phyloP scores from a whole-genome alignment of 495 filamentous ascomycete species.

The Coniosporium apollinis region DNA sequence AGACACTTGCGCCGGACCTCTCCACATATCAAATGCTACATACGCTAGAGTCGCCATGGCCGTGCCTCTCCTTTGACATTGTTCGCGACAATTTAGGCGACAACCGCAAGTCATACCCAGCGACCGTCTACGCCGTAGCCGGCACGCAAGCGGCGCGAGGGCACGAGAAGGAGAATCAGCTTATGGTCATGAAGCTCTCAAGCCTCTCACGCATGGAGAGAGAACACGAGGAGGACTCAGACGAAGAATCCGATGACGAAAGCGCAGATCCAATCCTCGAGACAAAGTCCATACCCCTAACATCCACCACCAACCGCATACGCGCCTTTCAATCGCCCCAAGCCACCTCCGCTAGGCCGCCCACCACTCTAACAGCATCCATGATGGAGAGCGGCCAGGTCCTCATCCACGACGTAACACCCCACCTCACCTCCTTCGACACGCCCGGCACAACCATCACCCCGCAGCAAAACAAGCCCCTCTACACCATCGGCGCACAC shows the following conservation, averaged over 20 bases:
- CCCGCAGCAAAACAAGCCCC: conserved; percentile 66
- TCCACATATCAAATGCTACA: conserved; percentile 95
- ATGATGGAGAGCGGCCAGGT: conserved; percentile 82
- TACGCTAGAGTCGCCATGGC: conserved; percentile 80
- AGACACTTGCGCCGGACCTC: conserved; percentile 76
- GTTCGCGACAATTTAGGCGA: conserved; percentile 77
- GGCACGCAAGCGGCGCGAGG: conserved; percentile 77
- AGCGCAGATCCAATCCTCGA: conserved; percentile 85
- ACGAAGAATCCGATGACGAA: conserved; percentile 58
- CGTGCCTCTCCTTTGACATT: conserved; percentile 91
- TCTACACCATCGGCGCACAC: conserved; percentile 77
- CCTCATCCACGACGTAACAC: conserved; percentile 83
- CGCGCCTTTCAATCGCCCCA: conserved; percentile 61
- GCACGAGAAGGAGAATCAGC: conserved; percentile 67
- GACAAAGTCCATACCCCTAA: conserved; percentile 68
- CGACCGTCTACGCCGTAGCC: conserved; percentile 81
- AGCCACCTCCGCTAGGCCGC: conserved; percentile 47
- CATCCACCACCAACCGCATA: conserved; percentile 81
- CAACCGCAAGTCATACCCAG: conserved; percentile 76
- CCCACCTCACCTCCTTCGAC: conserved; percentile 75
- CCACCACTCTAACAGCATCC: conserved; percentile 69
- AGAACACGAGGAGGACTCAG: conserved; percentile 44
- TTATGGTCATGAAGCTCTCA: conserved; percentile 92
- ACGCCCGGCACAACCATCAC: conserved; percentile 65
- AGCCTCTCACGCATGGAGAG: conserved; percentile 72